Conservation (phyloP, 2,329 filamentous ascomycete species). For the Aureobasidium uvarum region DNA sequence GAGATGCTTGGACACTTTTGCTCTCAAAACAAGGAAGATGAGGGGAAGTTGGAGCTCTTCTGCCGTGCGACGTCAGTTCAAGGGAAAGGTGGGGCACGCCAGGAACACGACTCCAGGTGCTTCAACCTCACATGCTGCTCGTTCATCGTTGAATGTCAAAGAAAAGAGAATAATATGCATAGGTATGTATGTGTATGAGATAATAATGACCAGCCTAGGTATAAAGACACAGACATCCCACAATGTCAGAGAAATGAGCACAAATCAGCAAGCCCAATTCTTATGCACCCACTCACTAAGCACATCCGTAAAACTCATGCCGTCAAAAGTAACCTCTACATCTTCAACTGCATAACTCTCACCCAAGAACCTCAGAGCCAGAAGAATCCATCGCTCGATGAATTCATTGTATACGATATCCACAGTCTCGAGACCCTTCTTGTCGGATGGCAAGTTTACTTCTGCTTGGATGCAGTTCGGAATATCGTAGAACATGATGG, state of each 20-base stretch:
- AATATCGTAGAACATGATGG: conserved; percentile 70
- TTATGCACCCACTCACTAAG: conserved; percentile 59
- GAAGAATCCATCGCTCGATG: conserved; percentile 74
- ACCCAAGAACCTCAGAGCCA: conserved; percentile 65
- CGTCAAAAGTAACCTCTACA: conserved; percentile 53
- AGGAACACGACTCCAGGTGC: neutral
- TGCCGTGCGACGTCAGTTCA: neutral
- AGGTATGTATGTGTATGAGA: neutral
- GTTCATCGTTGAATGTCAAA: neutral
- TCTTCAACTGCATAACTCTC: conserved; percentile 52
- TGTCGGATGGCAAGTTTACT: conserved; percentile 59
- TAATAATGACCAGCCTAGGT: neutral
- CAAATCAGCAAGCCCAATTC: conserved; percentile 50
- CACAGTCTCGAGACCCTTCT: conserved; percentile 56
- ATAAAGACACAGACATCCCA: neutral
- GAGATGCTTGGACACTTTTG: neutral
- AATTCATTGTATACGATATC: conserved; percentile 93
- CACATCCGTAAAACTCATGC: conserved; percentile 56
- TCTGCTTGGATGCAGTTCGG: conserved; percentile 80
- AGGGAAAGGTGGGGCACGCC: conserved; percentile 6
- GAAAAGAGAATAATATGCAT: neutral
- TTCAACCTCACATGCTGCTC: neutral
- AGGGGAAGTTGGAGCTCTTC: neutral
- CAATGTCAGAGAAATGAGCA: neutral
- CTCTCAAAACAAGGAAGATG: conserved; percentile 5